Evolutionary conservation across 257 asterid genomes (phyloP).

Genomic region (Striga asiatica): DNA sequence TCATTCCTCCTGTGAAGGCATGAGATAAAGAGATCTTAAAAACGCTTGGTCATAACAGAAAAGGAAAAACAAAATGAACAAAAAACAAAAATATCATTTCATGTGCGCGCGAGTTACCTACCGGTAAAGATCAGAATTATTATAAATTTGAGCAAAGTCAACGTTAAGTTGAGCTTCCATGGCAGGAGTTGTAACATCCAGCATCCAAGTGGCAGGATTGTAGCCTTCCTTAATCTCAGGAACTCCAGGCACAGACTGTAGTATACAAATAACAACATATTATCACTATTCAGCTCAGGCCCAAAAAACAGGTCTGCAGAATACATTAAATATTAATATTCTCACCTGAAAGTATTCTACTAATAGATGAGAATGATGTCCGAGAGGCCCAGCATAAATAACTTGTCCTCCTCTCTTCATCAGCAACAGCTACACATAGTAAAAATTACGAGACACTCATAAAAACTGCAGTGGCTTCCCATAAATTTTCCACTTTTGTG

Average conservation of each 20-base stretch:
- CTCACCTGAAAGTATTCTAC: constrained; percentile 49
- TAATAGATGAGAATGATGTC: constrained; percentile 35
- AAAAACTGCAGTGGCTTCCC: no score
- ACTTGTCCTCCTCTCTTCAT: constrained; percentile 53
- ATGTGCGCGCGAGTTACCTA: constrained; percentile 13
- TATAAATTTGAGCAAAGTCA: constrained; percentile 37
- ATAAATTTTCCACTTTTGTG: no score
- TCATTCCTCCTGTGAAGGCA: constrained; percentile 27
- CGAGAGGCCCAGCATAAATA: constrained; percentile 41
- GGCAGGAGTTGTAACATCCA: constrained; percentile 32
- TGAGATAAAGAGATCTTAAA: background rate
- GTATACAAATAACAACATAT: background rate
- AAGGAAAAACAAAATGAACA: background rate
- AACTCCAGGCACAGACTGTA: constrained; percentile 37
- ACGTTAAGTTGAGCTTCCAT: constrained; percentile 31
- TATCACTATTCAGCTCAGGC: constrained; percentile 14
- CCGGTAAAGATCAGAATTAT: constrained; percentile 36
- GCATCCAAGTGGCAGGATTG: constrained; percentile 60
- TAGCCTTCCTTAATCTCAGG: constrained; percentile 33
- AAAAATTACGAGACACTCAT: background rate
- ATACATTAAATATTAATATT: background rate
- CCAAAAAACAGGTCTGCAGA: background rate
- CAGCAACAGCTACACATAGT: constrained; percentile 29
- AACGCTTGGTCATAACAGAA: background rate
- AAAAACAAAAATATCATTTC: background rate